These are phyloP conservation scores for Coffea eugenioides DNA, from an alignment of 257 asterid species.

Conservation along the genomic window DNA sequence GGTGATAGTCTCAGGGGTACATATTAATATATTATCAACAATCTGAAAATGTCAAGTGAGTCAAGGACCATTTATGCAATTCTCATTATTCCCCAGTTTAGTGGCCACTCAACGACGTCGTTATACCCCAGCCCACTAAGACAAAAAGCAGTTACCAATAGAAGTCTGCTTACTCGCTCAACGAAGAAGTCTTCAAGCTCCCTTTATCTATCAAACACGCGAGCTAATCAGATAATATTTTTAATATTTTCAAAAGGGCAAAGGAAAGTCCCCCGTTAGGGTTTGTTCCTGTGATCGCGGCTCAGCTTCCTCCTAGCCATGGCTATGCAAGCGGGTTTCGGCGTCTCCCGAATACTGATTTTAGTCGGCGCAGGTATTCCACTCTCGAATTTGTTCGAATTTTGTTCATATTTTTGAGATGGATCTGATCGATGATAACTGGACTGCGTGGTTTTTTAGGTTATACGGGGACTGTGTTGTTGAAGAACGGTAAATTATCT, in stretches of 20 bases:
- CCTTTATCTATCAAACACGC: background rate
- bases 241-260: background rate
- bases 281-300: background rate
- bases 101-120: too few species aligned
- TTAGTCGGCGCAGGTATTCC: constrained; percentile 32
- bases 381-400: background rate
- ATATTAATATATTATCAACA: too few species aligned
- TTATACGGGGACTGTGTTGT: constrained; percentile 34
- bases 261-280: background rate
- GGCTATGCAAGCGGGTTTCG: constrained; percentile 36
- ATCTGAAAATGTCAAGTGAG: too few species aligned
- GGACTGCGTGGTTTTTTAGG: constrained; percentile 20
- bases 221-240: background rate
- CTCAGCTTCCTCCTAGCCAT: constrained; percentile 8
- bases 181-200: background rate
- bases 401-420: background rate
- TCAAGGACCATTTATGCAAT: too few species aligned
- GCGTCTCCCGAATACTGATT: constrained; percentile 28
- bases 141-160: too few species aligned
- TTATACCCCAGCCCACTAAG: too few species aligned
- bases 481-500: constrained; percentile 38
- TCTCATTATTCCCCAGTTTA: too few species aligned
- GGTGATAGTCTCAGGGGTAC: too few species aligned
- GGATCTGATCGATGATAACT: background rate
- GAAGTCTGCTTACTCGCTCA: background rate